A percentile compares a stretch with the other conserved stretches of the same genome.
phyloP scores from a whole-genome alignment of 169 alveolate genomes.

The Hepatocystis sp. region DNA sequence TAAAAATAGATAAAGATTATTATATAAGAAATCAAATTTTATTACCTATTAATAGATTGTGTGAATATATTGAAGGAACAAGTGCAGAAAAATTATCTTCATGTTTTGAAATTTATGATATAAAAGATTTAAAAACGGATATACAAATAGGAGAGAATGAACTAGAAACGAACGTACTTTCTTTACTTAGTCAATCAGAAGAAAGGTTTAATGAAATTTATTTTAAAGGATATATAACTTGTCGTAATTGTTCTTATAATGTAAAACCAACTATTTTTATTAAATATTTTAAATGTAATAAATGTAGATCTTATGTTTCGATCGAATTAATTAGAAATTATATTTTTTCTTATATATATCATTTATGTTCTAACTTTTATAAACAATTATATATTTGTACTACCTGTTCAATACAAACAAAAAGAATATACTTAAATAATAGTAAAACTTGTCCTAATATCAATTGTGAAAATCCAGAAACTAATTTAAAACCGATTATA shows the following conservation, averaged over 20 bases:
- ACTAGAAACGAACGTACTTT: conserved; percentile 56
- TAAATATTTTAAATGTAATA: conserved; percentile 68
- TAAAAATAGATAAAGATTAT: conserved; percentile 90
- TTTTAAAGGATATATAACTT: conserved; percentile 52
- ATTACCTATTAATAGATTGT: conserved; percentile 93
- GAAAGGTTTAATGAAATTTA: conserved; percentile 63
- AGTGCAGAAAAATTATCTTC: conserved; percentile 83
- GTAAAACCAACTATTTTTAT: conserved; percentile 61
- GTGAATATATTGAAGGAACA: conserved; percentile 93
- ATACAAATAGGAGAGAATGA: conserved; percentile 31
- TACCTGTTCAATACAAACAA: conserved; percentile 60
- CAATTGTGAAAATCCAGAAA: conserved; percentile 71
- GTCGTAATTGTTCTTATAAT: conserved; percentile 37
- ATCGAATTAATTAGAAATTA: conserved; percentile 59
- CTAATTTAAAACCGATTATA: conserved; percentile 28
- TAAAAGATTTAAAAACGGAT: conserved; percentile 63
- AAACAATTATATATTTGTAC: conserved; percentile 58
- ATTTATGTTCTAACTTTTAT: conserved; percentile 43
- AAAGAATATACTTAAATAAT: conserved; percentile 73
- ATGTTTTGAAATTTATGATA: conserved; percentile 61
- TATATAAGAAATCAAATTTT: conserved; percentile 94
- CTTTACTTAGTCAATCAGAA: conserved; percentile 53
- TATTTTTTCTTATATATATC: conserved; percentile 39
- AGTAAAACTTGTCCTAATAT: conserved; percentile 76
- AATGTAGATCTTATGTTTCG: conserved; percentile 13